Evolutionary conservation across 768 basidiomycete genomes (phyloP), one percentile per base, ranked within the genome.

Genomic region (Kwoniella sp.): DNA sequence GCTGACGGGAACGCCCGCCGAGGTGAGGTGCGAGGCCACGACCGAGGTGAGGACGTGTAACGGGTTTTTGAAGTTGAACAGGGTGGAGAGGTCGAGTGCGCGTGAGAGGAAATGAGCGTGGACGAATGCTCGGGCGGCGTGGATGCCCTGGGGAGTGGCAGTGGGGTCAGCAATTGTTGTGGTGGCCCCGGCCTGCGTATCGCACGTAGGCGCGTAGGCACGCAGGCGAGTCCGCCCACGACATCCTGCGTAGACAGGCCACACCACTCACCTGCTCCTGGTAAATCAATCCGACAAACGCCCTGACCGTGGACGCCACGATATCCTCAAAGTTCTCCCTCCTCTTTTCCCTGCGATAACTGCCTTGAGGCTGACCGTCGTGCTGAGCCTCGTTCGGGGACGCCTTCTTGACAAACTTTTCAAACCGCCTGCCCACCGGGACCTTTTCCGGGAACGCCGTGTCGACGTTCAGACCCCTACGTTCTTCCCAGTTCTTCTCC

Each of bases 31-130:
- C 68, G 86, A 84, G 41, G 78, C 77, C 19, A 89, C 83, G 37
- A 87, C 88, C 60, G 84, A 81, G 52, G 81, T 70, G 29, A 93
- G 77, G 23, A 87, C 83, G 54, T 82, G 80, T 76, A 88, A 87
- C 33, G 90, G 90, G 67, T 89, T 82, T 47, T 80, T 78, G 73
- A 90, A 90, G 65, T 87, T 88, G 69, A 90, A 79, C 78, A 90
- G 82, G 29, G 77, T 71, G 26, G 83, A 79, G 48, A 98, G 72
- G 77, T 98, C 89, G 28, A 92, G 79, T 52, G 87, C 81, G 19
- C 95, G 84, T 37, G 80, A 81, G 52, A 98, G 80, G 80, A 99
- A 95, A 75, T 88, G 84, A 3, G 84, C 82, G 71, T 95, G 88
- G 12, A 83, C 86, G 67, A 98, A 96, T 71, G 84, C 80, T 50